Evolutionary conservation across 2,329 filamentous ascomycete species (phyloP).

Genomic region (Botryotinia globosa): DNA sequence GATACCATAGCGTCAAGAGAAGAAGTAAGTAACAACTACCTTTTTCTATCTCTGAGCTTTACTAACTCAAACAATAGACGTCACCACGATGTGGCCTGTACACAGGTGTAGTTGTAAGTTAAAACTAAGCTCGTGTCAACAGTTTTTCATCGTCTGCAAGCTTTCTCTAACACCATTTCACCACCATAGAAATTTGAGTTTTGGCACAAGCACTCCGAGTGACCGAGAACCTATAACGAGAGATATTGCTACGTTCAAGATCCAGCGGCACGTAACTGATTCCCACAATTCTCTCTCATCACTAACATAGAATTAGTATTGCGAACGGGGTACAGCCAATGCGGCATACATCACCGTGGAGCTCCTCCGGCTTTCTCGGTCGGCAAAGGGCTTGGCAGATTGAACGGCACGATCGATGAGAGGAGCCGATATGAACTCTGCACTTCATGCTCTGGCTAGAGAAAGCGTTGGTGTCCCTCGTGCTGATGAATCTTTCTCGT

Average conservation of each 20-base stretch:
- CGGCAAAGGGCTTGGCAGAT: background rate
- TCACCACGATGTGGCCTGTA: background rate
- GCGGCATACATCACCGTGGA: background rate
- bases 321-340: background rate
- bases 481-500: background rate
- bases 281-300: background rate
- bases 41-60: too few species aligned
- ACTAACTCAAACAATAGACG: background rate
- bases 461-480: background rate
- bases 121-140: background rate
- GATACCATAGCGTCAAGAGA: background rate
- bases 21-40: background rate
- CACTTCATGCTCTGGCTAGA: background rate
- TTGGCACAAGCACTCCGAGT: background rate
- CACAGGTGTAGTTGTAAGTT: background rate
- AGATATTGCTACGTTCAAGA: background rate
- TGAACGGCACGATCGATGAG: background rate
- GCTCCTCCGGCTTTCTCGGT: background rate
- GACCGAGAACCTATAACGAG: background rate
- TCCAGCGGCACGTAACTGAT: background rate
- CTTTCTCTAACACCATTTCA: background rate
- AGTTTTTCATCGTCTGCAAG: background rate
- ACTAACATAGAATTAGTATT: background rate
- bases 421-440: background rate
- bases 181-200: background rate